A percentile compares a stretch with the other conserved stretches of the same genome.
These are phyloP conservation scores for Fomitopsis palustris DNA, from an alignment of 1,284 basidiomycete species.

Conservation along the genomic window DNA sequence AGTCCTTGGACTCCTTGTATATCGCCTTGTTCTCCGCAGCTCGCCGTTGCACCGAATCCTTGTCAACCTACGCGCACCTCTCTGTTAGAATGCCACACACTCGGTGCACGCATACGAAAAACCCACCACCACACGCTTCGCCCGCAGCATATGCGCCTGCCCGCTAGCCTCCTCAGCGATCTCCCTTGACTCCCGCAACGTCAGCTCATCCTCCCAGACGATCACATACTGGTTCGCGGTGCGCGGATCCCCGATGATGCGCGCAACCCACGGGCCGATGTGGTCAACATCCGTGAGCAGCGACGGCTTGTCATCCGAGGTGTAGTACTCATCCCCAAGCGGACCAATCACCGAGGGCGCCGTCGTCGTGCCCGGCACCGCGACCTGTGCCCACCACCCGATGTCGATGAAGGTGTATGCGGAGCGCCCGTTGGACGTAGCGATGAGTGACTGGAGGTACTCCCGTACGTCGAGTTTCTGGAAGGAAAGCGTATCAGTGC, in stretches of 20 bases:
- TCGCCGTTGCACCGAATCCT: too few species aligned
- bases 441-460: constrained; percentile 13
- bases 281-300: constrained; percentile 15
- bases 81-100: too few species aligned
- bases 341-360: background rate
- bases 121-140: constrained; percentile 2
- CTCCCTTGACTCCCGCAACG: constrained; percentile 13
- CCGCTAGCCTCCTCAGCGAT: constrained; percentile 15
- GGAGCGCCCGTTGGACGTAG: background rate
- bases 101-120: background rate
- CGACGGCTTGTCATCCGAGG: constrained; percentile 9
- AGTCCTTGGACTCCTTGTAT: too few species aligned
- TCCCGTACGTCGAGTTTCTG: constrained; percentile 21
- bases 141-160: constrained; percentile 10
- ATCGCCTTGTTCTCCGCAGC: too few species aligned
- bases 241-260: constrained; percentile 23
- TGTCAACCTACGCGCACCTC: too few species aligned
- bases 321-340: background rate
- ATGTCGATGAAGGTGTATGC: constrained; percentile 23
- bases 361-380: constrained; percentile 11
- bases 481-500: background rate
- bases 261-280: constrained; percentile 19
- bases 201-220: constrained; percentile 25
- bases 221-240: constrained; percentile 25
- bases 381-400: constrained; percentile 25